phyloP scores from a whole-genome alignment of 139 green algal genomes.

The Chlorokybus atmophyticus region DNA sequence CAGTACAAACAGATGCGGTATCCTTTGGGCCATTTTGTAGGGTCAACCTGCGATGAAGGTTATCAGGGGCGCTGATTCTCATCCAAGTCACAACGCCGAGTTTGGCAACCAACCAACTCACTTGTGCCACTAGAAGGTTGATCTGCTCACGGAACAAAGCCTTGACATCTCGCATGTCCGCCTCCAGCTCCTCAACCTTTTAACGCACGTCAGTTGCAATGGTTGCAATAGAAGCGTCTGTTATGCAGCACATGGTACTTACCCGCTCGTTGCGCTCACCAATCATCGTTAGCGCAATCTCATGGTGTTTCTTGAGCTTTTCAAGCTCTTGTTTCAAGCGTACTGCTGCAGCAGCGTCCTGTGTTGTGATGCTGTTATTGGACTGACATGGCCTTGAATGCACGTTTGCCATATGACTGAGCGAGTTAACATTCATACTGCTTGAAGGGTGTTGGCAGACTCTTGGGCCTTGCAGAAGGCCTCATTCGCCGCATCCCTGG shows the following conservation, averaged over 20 bases:
- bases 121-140: slow-evolving; percentile 13
- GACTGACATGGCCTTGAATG: too few species aligned
- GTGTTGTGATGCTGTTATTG: too few species aligned
- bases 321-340: slow-evolving; percentile 3
- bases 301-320: slow-evolving; percentile 18
- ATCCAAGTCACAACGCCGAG: too few species aligned
- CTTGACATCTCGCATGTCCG: slow-evolving; percentile 25
- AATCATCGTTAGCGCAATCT: slow-evolving; percentile 30
- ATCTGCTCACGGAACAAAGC: slow-evolving; percentile 27
- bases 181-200: slow-evolving; percentile 26
- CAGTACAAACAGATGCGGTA: slow-evolving; percentile 31
- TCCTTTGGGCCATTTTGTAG: slow-evolving; percentile 21
- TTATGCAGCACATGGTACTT: neutral
- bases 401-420: too few species aligned
- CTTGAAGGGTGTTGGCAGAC: too few species aligned
- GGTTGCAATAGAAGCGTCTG: too few species aligned
- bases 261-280: slow-evolving; percentile 30
- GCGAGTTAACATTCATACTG: too few species aligned
- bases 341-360: too few species aligned
- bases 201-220: too few species aligned
- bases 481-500: too few species aligned
- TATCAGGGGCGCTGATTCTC: too few species aligned
- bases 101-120: neutral
- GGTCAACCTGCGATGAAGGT: slow-evolving; percentile 13
- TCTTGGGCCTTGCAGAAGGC: too few species aligned